These are phyloP conservation scores for Xylaria sp. DNA, from an alignment of 2,329 filamentous ascomycete genomes.

Conservation along the genomic window DNA sequence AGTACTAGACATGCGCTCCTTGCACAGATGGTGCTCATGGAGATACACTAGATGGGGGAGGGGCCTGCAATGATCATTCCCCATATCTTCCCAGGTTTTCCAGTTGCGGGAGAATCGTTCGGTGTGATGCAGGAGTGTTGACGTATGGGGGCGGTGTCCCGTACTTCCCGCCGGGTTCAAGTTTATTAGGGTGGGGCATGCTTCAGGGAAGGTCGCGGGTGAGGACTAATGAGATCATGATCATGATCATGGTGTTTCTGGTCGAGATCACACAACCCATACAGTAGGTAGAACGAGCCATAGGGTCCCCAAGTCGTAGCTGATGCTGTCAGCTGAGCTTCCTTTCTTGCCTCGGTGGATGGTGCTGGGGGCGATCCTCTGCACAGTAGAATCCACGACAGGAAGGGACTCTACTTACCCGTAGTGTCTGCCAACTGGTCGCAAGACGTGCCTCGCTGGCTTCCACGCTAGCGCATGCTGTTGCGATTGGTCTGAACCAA, in stretches of 20 bases:
- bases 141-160: conserved; percentile 3
- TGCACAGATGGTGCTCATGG: neutral
- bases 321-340: neutral
- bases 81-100: conserved; percentile 13
- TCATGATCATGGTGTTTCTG: neutral
- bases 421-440: neutral
- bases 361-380: too few relatives aligned
- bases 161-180: neutral
- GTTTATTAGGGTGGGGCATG: neutral
- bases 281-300: too few relatives aligned
- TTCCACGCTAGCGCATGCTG: neutral
- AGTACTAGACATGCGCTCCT: neutral
- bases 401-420: neutral
- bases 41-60: too few relatives aligned
- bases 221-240: neutral
- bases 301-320: neutral
- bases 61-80: neutral
- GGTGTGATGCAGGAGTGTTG: conserved; percentile 3
- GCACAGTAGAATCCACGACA: too few relatives aligned
- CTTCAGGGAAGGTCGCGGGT: neutral
- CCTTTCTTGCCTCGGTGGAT: neutral
- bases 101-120: neutral
- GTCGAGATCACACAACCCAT: neutral
- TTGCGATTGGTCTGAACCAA: conserved; percentile 18
- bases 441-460: neutral